Evolutionary conservation across 83 land plant genomes (phyloP), one percentile per base, ranked within the genome.

Genomic region (Diphasiastrum complanatum): DNA sequence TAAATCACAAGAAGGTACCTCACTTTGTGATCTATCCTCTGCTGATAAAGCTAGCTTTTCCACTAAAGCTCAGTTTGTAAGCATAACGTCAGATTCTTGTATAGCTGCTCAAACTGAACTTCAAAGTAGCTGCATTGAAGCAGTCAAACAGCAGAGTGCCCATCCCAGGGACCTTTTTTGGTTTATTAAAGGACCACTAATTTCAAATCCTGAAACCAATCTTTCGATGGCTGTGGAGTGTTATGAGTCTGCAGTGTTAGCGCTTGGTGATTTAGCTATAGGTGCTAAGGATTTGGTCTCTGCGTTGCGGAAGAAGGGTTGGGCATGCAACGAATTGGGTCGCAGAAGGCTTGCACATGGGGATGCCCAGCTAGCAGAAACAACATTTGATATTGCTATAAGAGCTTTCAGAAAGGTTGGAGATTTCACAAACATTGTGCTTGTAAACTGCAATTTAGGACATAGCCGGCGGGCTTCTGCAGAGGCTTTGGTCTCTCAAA

Each of bases 301-400:
- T 45, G 74, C 81, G 2, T 1, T 81, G 1, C 68, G 73, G 46
- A 95, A 81, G 82, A 81, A 82, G 70, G 99, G 99, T 5, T 95
- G 93, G 99, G 90, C 79, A 41, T 84, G 76, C 61, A 95, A 95
- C 75, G 99, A 95, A 78, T 65, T 89, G 26, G 99, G 97, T 19
- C 84, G 99, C n/a, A 37, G 38, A 53, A 75, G 81, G 66, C 77
- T 93, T 46, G 91, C 77, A 18, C 74, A 60, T 16, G 78, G 71
- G 56, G 75, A 86, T 22, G 45, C 86, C 41, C 68, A 62, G 25
- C 63, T 57, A 62, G 97, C 97, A 41, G 89, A 89, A 74, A 22
- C 54, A 67, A 83, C 85, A 11, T 95, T 85, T 75, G 77, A 66
- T 31, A 83, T 75, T 40, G 97, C 99, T 26, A 81, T 89, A 25